Evolutionary conservation across 192 early-diverging fungal species (phyloP).

Genomic region (Allomyces javanicus): DNA sequence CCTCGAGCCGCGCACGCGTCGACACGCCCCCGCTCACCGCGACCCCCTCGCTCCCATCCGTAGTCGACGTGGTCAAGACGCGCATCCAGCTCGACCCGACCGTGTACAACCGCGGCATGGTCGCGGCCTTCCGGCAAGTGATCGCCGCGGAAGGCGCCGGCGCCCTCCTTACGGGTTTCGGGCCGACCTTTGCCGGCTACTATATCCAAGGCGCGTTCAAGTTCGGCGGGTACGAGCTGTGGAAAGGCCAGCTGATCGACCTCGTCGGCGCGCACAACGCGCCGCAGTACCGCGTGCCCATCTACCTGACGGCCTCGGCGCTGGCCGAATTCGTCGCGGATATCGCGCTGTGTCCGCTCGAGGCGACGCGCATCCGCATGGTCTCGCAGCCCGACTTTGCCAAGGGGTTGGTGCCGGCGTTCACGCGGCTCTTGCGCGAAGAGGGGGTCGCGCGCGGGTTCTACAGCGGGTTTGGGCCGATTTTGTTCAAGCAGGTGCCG

Average conservation of each 20-base stretch:
- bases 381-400: slow-evolving; percentile 58
- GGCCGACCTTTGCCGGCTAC: slow-evolving; percentile 65
- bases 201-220: slow-evolving; percentile 69
- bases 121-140: slow-evolving; percentile 24
- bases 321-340: slow-evolving; percentile 68
- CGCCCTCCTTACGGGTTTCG: slow-evolving; percentile 55
- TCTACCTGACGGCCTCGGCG: slow-evolving; percentile 53
- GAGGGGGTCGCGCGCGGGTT: slow-evolving; percentile 47
- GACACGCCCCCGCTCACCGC: too few species aligned
- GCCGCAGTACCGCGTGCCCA: slow-evolving; percentile 46
- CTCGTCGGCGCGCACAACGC: slow-evolving; percentile 47
- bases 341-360: slow-evolving; percentile 62
- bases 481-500: slow-evolving; percentile 67
- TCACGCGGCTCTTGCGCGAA: slow-evolving; percentile 29
- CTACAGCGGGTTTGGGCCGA: slow-evolving; percentile 47
- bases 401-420: slow-evolving; percentile 37
- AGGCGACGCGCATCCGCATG: slow-evolving; percentile 72
- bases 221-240: slow-evolving; percentile 79
- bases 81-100: slow-evolving; percentile 45
- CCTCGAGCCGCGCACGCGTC: too few species aligned
- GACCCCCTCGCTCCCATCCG: not conserved
- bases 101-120: slow-evolving; percentile 41
- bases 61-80: slow-evolving; percentile 55
- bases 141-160: slow-evolving; percentile 42
- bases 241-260: slow-evolving; percentile 53